Evolutionary conservation across 768 basidiomycete species (phyloP), one percentile per base, ranked within the genome.

Genomic region (Panaeolus cyanescens): DNA sequence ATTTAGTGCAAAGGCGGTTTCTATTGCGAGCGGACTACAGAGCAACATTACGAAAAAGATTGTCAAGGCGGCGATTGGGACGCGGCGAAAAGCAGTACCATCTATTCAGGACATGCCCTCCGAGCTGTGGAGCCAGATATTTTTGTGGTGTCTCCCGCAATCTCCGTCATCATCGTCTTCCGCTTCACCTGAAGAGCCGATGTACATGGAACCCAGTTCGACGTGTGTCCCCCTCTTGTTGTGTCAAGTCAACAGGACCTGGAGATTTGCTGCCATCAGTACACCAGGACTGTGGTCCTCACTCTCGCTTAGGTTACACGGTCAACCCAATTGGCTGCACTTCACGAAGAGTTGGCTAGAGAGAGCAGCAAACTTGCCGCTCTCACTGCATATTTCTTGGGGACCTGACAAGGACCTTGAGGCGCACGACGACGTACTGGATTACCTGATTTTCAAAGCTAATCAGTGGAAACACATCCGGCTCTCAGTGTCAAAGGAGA

Each of bases 121-220:
- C 12, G 58, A 63, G 5, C 54, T 63, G 4, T 63, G 58, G 62
- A 40, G 45, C 13, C 54, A 59, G 28, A 63, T 63, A 25, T 63
- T 63, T 34, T 12, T 55, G 39, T 59, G 34, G 36, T 63, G 58
- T 22, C 59, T 63, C 0, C 45, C 45, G 25, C 45, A 50, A 50
- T 28, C 45, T 28, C 22, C 22, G 13, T 28, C 45, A 4, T 28
- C 25, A 5, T 50, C 45, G 10, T 50, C 25, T 28, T 9, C 45
- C 17, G 22, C 45, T 15, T 50, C 45, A 1, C 36, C 59, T 25
- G 40, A 59, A 6, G 58, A 59, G 22, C 58, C 59, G 6, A 31
- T 56, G 45, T 63, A 59, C 42, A 36, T 63, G 5, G 54, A 59
- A 17, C 62, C 59, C 25, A 36, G n/a, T 9, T 20, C 36, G 25